Percentiles rank a stretch among this genome's conserved stretches.
Conservation (phyloP, 306 rosid genomes). For the Cicer judaicum region DNA sequence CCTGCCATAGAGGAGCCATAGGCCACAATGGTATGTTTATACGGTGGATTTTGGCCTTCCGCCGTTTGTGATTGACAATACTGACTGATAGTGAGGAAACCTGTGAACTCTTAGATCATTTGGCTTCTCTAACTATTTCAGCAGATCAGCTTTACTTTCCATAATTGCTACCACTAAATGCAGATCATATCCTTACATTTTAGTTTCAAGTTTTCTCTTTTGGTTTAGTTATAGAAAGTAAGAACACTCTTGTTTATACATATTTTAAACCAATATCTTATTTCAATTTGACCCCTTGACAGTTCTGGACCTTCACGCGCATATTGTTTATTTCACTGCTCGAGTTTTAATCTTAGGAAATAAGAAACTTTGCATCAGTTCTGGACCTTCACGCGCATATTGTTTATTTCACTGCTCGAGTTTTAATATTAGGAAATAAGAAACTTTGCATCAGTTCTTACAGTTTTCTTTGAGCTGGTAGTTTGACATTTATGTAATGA, state of each 20-base stretch:
- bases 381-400: background rate
- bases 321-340: background rate
- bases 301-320: background rate
- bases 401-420: background rate
- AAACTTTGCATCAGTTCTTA: conserved; percentile 18
- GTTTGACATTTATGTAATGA: conserved; percentile 39
- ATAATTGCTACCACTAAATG: conserved; percentile 12
- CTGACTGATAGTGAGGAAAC: conserved; percentile 1
- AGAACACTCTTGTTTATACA: conserved; percentile 18
- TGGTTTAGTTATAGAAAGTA: background rate
- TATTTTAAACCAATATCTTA: conserved; percentile 16
- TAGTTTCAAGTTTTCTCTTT: background rate
- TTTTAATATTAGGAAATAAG: conserved; percentile 19
- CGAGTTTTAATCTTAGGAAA: conserved; percentile 20
- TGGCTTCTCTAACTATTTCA: conserved; percentile 1
- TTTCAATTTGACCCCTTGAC: conserved; percentile 12
- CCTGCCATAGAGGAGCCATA: too few relatives aligned
- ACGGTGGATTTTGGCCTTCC: too few relatives aligned
- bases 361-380: conserved; percentile 10
- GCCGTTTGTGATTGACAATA: too few relatives aligned
- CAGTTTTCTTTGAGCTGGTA: conserved; percentile 11
- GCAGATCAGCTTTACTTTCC: conserved; percentile 16
- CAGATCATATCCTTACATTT: background rate
- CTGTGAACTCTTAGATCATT: conserved; percentile 5
- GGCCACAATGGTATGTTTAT: too few relatives aligned